Evolutionary conservation across 2,329 filamentous ascomycete species (phyloP).

Genomic region (Plenodomus lindquistii): DNA sequence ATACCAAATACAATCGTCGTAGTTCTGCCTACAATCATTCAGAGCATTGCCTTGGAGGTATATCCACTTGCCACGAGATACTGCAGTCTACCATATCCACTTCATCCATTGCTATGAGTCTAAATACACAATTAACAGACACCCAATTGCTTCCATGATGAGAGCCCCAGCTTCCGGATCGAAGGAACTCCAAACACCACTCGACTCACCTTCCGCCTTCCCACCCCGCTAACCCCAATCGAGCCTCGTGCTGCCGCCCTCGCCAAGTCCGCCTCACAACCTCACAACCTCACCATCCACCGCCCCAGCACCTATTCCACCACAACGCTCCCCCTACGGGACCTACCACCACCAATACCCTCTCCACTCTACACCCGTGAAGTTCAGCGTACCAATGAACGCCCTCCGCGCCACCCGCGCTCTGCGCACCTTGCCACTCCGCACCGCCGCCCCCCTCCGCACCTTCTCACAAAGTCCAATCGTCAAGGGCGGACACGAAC

Average conservation of each 20-base stretch:
- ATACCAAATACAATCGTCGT: too few relatives aligned
- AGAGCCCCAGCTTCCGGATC: not conserved
- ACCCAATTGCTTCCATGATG: not conserved
- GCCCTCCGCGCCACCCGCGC: conserved; percentile 28
- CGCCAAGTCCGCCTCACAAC: conserved; percentile 10
- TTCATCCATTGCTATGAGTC: too few relatives aligned
- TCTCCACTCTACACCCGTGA: conserved; percentile 4
- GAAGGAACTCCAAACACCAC: not conserved
- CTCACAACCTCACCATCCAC: conserved; percentile 6
- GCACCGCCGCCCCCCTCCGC: conserved; percentile 11
- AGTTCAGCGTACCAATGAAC: conserved; percentile 24
- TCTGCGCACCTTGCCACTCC: conserved; percentile 21
- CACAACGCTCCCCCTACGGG: not conserved
- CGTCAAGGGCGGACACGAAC: conserved; percentile 58
- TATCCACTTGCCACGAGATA: too few relatives aligned
- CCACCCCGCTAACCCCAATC: conserved; percentile 12
- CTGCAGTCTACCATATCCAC: too few relatives aligned
- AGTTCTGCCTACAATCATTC: too few relatives aligned
- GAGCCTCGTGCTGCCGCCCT: conserved; percentile 5
- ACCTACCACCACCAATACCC: not conserved
- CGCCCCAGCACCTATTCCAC: too few relatives aligned
- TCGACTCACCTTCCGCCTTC: not conserved
- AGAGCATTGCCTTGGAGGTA: too few relatives aligned
- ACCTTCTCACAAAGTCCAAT: conserved; percentile 28
- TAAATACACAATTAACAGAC: not conserved